phyloP scores from a whole-genome alignment of 371 early-diverging fungal species.

The Rhizomucor miehei region DNA sequence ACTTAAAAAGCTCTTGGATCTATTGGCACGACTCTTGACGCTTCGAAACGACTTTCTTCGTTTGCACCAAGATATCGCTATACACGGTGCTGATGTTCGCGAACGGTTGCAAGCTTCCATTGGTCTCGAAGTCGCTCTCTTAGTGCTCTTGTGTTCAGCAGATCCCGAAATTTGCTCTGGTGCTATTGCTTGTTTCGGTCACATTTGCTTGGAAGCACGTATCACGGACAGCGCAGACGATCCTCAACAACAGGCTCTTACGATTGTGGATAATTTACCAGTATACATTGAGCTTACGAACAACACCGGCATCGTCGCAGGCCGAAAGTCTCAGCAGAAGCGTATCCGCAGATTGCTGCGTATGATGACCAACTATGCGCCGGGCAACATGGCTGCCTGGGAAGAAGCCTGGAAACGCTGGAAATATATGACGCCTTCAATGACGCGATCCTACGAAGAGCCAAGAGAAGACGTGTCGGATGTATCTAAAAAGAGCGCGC shows the following conservation, averaged over 20 bases:
- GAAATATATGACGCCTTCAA: slow-evolving; percentile 60
- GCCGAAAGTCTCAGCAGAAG: slow-evolving; percentile 77
- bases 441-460: slow-evolving; percentile 50
- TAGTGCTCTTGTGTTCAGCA: slow-evolving; percentile 74
- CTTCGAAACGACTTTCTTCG: slow-evolving; percentile 67
- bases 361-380: slow-evolving; percentile 65
- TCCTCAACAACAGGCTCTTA: slow-evolving; percentile 49
- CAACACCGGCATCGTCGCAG: slow-evolving; percentile 60
- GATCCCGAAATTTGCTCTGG: slow-evolving; percentile 71
- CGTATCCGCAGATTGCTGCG: slow-evolving; percentile 71
- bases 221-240: slow-evolving; percentile 59
- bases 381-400: slow-evolving; percentile 83
- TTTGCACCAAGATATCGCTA: slow-evolving; percentile 49
- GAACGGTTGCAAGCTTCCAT: slow-evolving; percentile 72
- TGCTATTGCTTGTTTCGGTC: slow-evolving; percentile 62
- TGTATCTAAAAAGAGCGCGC: slow-evolving; percentile 19
- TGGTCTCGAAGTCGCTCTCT: slow-evolving; percentile 73
- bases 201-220: slow-evolving; percentile 60
- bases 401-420: slow-evolving; percentile 84
- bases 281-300: slow-evolving; percentile 72
- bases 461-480: slow-evolving; percentile 28
- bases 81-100: slow-evolving; percentile 46
- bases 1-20: slow-evolving; percentile 55
- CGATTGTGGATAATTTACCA: slow-evolving; percentile 68
- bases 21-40: slow-evolving; percentile 61